Evolutionary conservation across 768 basidiomycete species (phyloP).

Genomic region (Lactarius trivialis): DNA sequence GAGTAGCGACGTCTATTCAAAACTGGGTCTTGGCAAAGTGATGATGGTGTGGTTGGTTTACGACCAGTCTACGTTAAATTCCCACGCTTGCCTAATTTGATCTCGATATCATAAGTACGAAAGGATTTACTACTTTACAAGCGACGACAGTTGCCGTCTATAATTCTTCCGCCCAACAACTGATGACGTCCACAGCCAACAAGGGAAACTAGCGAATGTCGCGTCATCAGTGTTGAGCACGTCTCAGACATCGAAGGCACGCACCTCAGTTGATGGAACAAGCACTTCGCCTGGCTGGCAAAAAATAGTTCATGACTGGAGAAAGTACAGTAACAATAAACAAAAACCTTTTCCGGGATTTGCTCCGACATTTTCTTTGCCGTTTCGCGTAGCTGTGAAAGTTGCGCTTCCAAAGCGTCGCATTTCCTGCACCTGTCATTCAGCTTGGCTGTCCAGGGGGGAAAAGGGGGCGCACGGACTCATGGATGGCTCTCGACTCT

Average conservation of each 20-base stretch:
- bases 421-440: slow-evolving; percentile 50
- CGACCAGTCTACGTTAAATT: neutral
- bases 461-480: slow-evolving; percentile 39
- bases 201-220: neutral
- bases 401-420: slow-evolving; percentile 56
- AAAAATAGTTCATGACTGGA: neutral
- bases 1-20: neutral
- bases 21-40: neutral
- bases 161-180: slow-evolving; percentile 54
- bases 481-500: slow-evolving; percentile 63
- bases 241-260: neutral
- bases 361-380: slow-evolving; percentile 6
- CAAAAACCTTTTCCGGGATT: slow-evolving; percentile 19
- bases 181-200: slow-evolving; percentile 37
- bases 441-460: neutral
- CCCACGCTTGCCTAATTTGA: neutral
- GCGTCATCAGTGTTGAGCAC: neutral
- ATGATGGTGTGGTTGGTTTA: neutral
- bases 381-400: slow-evolving; percentile 44
- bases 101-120: neutral
- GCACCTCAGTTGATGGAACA: slow-evolving; percentile 2
- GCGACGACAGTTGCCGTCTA: neutral
- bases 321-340: neutral
- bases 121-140: neutral
- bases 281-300: neutral